Conservation (phyloP, 192 early-diverging fungal species). For the Phycomyces nitens region DNA sequence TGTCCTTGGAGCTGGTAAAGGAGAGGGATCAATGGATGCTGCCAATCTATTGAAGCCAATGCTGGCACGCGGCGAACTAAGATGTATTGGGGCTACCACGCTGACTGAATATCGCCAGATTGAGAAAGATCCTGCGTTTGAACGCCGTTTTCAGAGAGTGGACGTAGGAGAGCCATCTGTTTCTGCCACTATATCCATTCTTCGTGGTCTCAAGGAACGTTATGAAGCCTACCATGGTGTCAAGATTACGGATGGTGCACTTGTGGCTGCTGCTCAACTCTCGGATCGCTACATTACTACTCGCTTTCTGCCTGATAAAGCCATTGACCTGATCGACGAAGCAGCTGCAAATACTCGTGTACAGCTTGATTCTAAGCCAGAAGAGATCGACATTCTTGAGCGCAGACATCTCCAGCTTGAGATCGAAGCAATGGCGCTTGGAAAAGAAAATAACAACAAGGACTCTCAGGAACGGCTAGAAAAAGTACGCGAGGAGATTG, state of each 20-base stretch:
- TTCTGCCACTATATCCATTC: slow-evolving; percentile 65
- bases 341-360: slow-evolving; percentile 92
- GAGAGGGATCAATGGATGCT: slow-evolving; percentile 76
- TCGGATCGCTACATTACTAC: slow-evolving; percentile 70
- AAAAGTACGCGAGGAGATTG: slow-evolving; percentile 78
- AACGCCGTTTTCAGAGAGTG: slow-evolving; percentile 70
- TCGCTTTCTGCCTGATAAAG: slow-evolving; percentile 71
- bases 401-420: slow-evolving; percentile 88
- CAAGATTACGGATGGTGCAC: slow-evolving; percentile 64
- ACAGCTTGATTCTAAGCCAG: slow-evolving; percentile 93
- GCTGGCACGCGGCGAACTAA: slow-evolving; percentile 93
- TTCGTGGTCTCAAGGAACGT: slow-evolving; percentile 69
- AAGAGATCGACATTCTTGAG: slow-evolving; percentile 90
- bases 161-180: slow-evolving; percentile 65
- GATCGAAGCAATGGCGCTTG: slow-evolving; percentile 88
- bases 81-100: slow-evolving; percentile 94
- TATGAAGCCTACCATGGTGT: slow-evolving; percentile 79
- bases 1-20: slow-evolving; percentile 88
- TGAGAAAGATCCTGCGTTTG: slow-evolving; percentile 74
- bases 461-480: slow-evolving; percentile 69
- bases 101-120: slow-evolving; percentile 92
- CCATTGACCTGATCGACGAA: slow-evolving; percentile 81
- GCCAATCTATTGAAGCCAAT: slow-evolving; percentile 97
- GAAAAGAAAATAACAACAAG: slow-evolving; percentile 90
- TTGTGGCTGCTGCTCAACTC: slow-evolving; percentile 65